phyloP scores from a whole-genome alignment of 2,329 filamentous ascomycete species.

The Talaromyces sp. region DNA sequence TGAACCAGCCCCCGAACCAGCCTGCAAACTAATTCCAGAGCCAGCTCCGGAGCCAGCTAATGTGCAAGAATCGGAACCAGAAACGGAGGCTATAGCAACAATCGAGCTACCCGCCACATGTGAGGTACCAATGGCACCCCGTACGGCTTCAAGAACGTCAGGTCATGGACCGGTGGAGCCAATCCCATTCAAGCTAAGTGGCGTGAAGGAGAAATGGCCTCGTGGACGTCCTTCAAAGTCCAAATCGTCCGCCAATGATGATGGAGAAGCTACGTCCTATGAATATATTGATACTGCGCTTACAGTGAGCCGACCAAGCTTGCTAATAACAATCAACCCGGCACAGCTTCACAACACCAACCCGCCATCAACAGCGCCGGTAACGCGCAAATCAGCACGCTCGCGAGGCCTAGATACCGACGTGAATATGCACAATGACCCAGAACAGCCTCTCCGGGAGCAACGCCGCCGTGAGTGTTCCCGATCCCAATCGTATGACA shows the following conservation, averaged over 20 bases:
- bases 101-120: too few species aligned
- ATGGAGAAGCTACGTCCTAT: background rate
- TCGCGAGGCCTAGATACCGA: background rate
- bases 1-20: too few species aligned
- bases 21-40: too few species aligned
- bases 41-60: too few species aligned
- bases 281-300: background rate
- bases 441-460: background rate
- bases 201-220: background rate
- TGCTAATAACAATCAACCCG: background rate
- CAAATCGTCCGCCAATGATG: background rate
- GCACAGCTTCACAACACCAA: background rate
- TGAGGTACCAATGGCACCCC: background rate
- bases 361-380: background rate
- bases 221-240: background rate
- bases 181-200: background rate
- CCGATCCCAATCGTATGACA: background rate
- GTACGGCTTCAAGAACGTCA: background rate
- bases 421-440: background rate
- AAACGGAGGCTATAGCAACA: background rate
- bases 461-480: background rate
- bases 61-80: background rate
- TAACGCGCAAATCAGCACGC: background rate
- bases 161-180: rapidly evolving
- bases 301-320: background rate